Evolutionary conservation across 352 stramenopile species (phyloP).

Genomic region (Phytophthora pinifolia): DNA sequence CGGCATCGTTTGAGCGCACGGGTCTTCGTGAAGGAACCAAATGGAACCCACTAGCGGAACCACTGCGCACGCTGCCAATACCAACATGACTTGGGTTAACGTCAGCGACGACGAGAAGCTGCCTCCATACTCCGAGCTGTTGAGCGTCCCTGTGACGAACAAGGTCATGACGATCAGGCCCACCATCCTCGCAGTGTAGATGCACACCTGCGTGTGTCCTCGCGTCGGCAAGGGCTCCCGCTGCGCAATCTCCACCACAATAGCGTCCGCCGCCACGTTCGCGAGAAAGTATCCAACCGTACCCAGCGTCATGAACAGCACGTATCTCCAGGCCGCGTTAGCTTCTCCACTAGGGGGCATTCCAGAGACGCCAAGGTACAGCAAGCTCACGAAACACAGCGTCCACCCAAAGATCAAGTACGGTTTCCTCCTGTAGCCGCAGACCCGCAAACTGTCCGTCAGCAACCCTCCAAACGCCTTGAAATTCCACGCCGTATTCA

Average conservation of each 20-base stretch:
- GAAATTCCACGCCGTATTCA: slow-evolving; percentile 69
- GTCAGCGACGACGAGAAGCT: slow-evolving; percentile 45
- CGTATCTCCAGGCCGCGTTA: slow-evolving; percentile 54
- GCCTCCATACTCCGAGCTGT: slow-evolving; percentile 59
- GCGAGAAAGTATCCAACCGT: slow-evolving; percentile 87
- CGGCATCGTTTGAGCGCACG: slow-evolving; percentile 11
- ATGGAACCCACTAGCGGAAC: slow-evolving; percentile 48
- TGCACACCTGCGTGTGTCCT: slow-evolving; percentile 59
- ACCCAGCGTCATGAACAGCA: slow-evolving; percentile 71
- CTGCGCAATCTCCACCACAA: slow-evolving; percentile 74
- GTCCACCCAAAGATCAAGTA: slow-evolving; percentile 70
- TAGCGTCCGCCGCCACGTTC: slow-evolving; percentile 81
- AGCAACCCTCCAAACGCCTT: slow-evolving; percentile 66
- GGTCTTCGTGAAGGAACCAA: slow-evolving; percentile 60
- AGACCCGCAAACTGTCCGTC: slow-evolving; percentile 62
- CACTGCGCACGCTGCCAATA: slow-evolving; percentile 36
- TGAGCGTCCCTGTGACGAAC: slow-evolving; percentile 56
- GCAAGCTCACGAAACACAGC: slow-evolving; percentile 38
- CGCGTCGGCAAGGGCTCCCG: slow-evolving; percentile 54
- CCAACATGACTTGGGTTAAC: slow-evolving; percentile 34
- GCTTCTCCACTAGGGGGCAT: slow-evolving; percentile 1
- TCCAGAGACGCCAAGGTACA: slow-evolving; percentile 30
- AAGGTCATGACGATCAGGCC: slow-evolving; percentile 50
- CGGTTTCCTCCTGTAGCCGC: slow-evolving; percentile 61
- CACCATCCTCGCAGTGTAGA: slow-evolving; percentile 44